phyloP scores from a whole-genome alignment of 139 green algal species.

The Mesotaenium endlicherianum region DNA sequence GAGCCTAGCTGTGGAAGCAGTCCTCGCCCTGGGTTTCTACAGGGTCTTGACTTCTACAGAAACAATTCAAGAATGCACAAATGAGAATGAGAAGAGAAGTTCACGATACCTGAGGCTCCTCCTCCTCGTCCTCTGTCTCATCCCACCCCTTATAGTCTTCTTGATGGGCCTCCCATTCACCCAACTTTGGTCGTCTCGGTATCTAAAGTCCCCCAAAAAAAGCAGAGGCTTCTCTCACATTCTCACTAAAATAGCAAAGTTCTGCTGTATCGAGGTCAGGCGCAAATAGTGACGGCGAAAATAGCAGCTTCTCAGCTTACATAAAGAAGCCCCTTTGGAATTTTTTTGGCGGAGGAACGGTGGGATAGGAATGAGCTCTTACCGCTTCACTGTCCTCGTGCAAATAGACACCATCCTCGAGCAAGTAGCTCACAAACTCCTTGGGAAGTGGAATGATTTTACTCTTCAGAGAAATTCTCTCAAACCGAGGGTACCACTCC shows the following conservation, averaged over 20 bases:
- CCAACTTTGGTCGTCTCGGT: background rate
- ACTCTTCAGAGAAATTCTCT: slow-evolving; percentile 1
- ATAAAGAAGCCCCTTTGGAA: too few relatives aligned
- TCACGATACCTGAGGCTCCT: slow-evolving; percentile 9
- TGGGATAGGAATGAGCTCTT: background rate
- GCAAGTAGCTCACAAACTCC: slow-evolving; percentile 26
- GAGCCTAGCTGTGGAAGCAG: too few relatives aligned
- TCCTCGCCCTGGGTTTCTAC: too few relatives aligned
- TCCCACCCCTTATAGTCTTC: background rate
- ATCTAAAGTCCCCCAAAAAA: too few relatives aligned
- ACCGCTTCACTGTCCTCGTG: slow-evolving; percentile 29
- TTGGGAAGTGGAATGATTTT: slow-evolving; percentile 31
- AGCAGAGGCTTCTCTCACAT: too few relatives aligned
- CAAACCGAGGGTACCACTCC: slow-evolving; percentile 37
- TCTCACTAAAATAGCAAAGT: too few relatives aligned
- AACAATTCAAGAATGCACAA: too few relatives aligned
- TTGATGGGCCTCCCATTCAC: slow-evolving; percentile 15
- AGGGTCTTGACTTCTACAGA: too few relatives aligned
- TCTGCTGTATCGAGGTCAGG: too few relatives aligned
- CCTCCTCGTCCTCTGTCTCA: background rate
- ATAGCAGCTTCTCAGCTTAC: background rate
- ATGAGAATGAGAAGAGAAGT: too few relatives aligned
- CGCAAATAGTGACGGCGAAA: too few relatives aligned
- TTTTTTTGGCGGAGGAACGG: background rate
- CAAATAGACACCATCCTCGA: slow-evolving; percentile 42